Percentiles rank a stretch among this genome's conserved stretches.
Evolutionary conservation across 768 basidiomycete species (phyloP).

Genomic region (Antrodiella citrinella): DNA sequence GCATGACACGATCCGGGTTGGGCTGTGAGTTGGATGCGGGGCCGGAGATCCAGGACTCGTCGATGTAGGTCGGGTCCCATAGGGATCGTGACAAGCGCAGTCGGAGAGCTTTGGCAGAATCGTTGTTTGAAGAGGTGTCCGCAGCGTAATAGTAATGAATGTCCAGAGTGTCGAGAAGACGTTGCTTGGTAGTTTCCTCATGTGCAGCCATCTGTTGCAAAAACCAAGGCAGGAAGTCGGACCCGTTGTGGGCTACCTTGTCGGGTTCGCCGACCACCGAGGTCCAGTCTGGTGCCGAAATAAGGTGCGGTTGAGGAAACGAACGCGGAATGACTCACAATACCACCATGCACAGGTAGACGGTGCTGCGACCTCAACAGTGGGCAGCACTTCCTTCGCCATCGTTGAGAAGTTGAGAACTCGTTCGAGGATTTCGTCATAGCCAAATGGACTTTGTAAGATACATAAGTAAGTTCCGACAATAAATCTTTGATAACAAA

Average conservation of each 20-base stretch:
- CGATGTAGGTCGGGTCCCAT: slow-evolving; percentile 44
- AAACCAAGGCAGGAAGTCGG: slow-evolving; percentile 52
- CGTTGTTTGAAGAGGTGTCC: slow-evolving; percentile 47
- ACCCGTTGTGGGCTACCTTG: slow-evolving; percentile 41
- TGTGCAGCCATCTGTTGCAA: slow-evolving; percentile 37
- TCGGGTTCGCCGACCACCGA: slow-evolving; percentile 39
- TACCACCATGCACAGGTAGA: slow-evolving; percentile 28
- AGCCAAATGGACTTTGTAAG: slow-evolving; percentile 27
- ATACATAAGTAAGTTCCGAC: not conserved
- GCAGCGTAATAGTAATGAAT: slow-evolving; percentile 49
- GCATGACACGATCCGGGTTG: slow-evolving; percentile 33
- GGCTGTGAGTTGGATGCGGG: slow-evolving; percentile 35
- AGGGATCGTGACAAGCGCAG: slow-evolving; percentile 42
- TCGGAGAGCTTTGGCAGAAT: slow-evolving; percentile 40
- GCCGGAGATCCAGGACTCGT: slow-evolving; percentile 45
- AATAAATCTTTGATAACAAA: not conserved
- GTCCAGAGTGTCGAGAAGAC: slow-evolving; percentile 47
- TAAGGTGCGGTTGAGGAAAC: not conserved
- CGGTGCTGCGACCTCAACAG: slow-evolving; percentile 38
- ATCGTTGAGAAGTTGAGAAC: slow-evolving; percentile 33
- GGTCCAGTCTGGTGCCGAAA: slow-evolving; percentile 39
- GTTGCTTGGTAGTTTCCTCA: slow-evolving; percentile 27
- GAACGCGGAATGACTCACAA: slow-evolving; percentile 10
- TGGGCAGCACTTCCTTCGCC: slow-evolving; percentile 37
- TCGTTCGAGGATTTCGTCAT: slow-evolving; percentile 43